Conservation (phyloP, 176 grass and related monocot genomes). For the Carex parvula region DNA sequence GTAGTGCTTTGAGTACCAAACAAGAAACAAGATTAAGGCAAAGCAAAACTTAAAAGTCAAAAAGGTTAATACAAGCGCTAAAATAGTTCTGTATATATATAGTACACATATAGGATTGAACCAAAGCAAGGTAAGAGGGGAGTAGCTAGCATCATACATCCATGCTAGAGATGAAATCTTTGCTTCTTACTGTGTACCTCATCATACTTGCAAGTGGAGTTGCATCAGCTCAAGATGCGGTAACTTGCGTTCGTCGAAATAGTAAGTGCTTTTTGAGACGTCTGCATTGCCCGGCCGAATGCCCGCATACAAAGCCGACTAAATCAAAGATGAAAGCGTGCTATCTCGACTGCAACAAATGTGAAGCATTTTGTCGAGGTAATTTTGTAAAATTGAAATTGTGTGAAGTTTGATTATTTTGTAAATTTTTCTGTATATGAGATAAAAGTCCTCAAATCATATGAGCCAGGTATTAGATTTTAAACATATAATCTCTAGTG, state of each 20-base stretch:
- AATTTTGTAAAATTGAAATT: not conserved
- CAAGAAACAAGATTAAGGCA: constrained; percentile 6
- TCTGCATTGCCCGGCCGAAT: constrained; percentile 29
- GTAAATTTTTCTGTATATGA: too few species aligned
- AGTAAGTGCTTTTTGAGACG: constrained; percentile 14
- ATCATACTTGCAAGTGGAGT: constrained; percentile 11
- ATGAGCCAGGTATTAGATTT: too few species aligned
- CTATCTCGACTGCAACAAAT: constrained; percentile 36
- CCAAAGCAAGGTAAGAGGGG: not conserved
- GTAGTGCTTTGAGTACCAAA: constrained; percentile 13
- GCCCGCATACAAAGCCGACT: constrained; percentile 21
- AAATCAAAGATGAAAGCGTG: constrained; percentile 25
- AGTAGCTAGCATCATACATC: too few species aligned
- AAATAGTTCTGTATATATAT: not conserved
- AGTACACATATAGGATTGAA: not conserved
- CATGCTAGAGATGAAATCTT: not conserved
- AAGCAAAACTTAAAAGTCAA: constrained; percentile 2
- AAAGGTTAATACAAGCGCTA: not conserved
- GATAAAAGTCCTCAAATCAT: too few species aligned
- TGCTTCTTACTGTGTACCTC: not conserved
- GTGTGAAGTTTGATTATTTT: too few species aligned
- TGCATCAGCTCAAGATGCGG: constrained; percentile 18
- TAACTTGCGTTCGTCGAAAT: not conserved
- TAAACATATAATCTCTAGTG: too few species aligned
- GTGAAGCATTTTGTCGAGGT: constrained; percentile 36